These are phyloP conservation scores for Trichosporon coremiiforme DNA, from an alignment of 1,284 basidiomycete species.

Conservation along the genomic window DNA sequence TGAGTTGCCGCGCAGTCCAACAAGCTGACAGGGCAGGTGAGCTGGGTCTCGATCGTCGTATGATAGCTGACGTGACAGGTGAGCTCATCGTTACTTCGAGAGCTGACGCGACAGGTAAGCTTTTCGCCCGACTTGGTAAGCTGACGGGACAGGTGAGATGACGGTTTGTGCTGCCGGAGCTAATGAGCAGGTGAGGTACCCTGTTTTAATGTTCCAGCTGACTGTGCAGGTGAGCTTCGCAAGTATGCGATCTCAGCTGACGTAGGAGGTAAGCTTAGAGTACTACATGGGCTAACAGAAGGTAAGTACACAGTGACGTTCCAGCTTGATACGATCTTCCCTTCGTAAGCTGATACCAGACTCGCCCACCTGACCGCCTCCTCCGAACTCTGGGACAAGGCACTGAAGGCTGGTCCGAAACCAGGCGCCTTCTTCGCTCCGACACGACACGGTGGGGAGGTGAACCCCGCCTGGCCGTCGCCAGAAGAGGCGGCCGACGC, in stretches of 20 bases:
- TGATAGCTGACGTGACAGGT: neutral
- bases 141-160: neutral
- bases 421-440: conserved; percentile 12
- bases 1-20: neutral
- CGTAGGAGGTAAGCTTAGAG: neutral
- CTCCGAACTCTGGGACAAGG: conserved; percentile 8
- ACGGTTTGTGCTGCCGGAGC: neutral
- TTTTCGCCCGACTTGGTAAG: neutral
- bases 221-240: neutral
- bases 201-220: neutral
- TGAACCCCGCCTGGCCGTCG: conserved; percentile 11
- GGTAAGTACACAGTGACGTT: neutral
- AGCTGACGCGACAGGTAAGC: conserved; percentile 7
- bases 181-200: neutral
- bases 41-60: neutral
- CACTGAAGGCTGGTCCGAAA: neutral
- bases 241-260: neutral
- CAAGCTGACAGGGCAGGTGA: conserved; percentile 2
- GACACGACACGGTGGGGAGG: conserved; percentile 6
- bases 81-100: neutral
- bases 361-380: conserved; percentile 11
- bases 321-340: too few relatives aligned
- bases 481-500: conserved; percentile 9
- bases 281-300: neutral
- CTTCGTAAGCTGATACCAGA: neutral